Base-by-base conservation (phyloP, 2,329 filamentous ascomycete species). In the Beauveria sp. region DNA sequence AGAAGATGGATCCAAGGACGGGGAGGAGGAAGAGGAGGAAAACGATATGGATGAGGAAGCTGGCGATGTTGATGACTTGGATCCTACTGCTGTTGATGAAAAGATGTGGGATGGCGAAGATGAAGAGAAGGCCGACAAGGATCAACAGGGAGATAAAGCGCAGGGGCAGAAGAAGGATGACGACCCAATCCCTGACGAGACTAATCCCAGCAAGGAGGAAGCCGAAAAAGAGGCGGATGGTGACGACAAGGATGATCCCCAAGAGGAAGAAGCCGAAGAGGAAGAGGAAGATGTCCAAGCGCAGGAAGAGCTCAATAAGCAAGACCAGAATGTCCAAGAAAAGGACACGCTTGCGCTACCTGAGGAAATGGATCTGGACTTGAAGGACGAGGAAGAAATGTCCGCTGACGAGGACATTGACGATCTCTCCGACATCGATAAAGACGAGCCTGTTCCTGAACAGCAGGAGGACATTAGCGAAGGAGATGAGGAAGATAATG, bases 81-180 rank as follows among this genome's bases (percentile, higher is more conserved):
- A 96, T 67, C 88, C 91, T 14, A 89, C 86, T 18, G 90, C 93
- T 22, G 89, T 97, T 1, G 96, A 99, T 71, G 96, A 99, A 77
- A 99, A 97, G 79, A 92, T 97, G 84, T 99, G 94, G 94, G 92
- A 99, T 73, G 92, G 92, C 44, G 86, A 88, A 58, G 87, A 91
- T 48, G 58, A 61, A 22, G 83, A 92, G 50, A 86, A 92, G 53
- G 86, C 89, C 1, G 89, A 93, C 53, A 94, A 94, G 66, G 89
- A 97, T 50, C 89, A 91, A 69, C 80, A 91, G 69, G 87, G 85
- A 6, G 86, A 92, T 59, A 82, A 91, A 62, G 78, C 89, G 22
- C 87, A 90, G 68, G 87, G 87, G 0, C 80, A 88, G 64, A 83
- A 89, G 69, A 81, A 86, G 63, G 81, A 84, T 16, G 82, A 88